Base-by-base conservation (phyloP, 2,329 filamentous ascomycete species). In the Diaporthe citrichinensis region DNA sequence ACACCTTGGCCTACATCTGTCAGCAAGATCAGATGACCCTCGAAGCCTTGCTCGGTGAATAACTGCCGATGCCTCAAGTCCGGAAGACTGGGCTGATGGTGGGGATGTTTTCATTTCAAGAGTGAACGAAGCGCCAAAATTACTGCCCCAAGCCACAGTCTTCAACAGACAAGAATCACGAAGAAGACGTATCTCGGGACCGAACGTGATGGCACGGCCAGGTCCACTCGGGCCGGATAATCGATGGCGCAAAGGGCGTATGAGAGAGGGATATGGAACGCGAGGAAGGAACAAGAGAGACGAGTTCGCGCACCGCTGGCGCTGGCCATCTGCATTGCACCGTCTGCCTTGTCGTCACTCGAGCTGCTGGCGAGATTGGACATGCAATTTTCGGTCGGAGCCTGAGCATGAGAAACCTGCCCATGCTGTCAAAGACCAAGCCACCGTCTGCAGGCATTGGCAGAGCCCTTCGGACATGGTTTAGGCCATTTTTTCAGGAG, bases 1-100 rank as follows among this genome's bases (percentile, higher is more conserved):
- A 72, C 68, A 75, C 55, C 68, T 72, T 53, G 68, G 58, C 55
- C n/a, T 36, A 53, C 68, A 61, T 39, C 68, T 58, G 58, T 44
- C n/a, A 59, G 72, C 57, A 68, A 62, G 39, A 36, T 72, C 59
- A 58, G 59, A 65, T 68, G 65, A 55, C 46, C n/a, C 58, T 34
- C 58, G 34, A 65, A 53, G 34, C 34, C 44, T 44, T 49, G 46
- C 36, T 31, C 28, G n/a, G 58, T 53, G 17, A 15, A 15, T 53
- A 39, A 8, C 10, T 39, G 25, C 46, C 34, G 8, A 14, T 36
- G 20, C 12, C 15, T 53, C 14, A 31, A 39, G 65, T 53, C 46
- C 46, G 65, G 14, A 4, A 49, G 15, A 53, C 31, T 68, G 31
- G 6, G 62, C 23, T 12, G 49, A 36, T 25, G 46, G 46, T 68